phyloP scores from a whole-genome alignment of 1,139 yeast species.

The Saccharomycopsis hybrid region DNA sequence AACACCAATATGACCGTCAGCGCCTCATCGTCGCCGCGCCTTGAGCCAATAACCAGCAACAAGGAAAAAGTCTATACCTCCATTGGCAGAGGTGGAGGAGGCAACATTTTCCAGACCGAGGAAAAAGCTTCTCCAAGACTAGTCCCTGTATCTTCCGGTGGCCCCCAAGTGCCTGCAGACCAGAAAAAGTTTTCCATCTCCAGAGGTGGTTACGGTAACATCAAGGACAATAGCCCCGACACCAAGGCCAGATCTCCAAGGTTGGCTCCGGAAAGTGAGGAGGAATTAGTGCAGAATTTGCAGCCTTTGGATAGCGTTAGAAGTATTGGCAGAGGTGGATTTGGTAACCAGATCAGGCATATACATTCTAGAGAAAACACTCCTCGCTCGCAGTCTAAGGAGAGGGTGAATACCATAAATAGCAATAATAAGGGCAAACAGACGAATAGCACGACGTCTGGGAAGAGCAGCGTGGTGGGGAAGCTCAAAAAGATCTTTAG shows the following conservation, averaged over 20 bases:
- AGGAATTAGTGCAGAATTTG: conserved; percentile 7
- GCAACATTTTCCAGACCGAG: conserved; percentile 19
- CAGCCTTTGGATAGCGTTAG: conserved; percentile 14
- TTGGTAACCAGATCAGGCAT: conserved; percentile 18
- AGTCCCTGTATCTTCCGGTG: conserved; percentile 17
- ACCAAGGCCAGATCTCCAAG: conserved; percentile 1
- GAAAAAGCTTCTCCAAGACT: conserved; percentile 12
- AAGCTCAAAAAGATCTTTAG: conserved; percentile 2
- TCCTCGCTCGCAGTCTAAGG: not conserved
- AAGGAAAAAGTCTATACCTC: conserved; percentile 10
- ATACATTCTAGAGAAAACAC: conserved; percentile 2
- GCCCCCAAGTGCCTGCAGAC: conserved; percentile 18
- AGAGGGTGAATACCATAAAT: not conserved
- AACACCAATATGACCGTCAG: not conserved
- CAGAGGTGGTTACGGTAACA: conserved; percentile 21
- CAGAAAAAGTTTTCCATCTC: conserved; percentile 20
- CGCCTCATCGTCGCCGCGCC: conserved; percentile 2
- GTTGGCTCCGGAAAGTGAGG: conserved; percentile 1
- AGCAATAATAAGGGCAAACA: not conserved
- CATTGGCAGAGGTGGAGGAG: conserved; percentile 21
- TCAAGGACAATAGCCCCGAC: conserved; percentile 15
- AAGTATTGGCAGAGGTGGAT: conserved; percentile 21
- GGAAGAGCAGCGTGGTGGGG: not conserved
- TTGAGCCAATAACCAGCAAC: conserved; percentile 14
- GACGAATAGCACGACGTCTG: not conserved